Base-by-base conservation (phyloP, 2,329 filamentous ascomycete genomes). In the Tolypocladium tundrense region DNA sequence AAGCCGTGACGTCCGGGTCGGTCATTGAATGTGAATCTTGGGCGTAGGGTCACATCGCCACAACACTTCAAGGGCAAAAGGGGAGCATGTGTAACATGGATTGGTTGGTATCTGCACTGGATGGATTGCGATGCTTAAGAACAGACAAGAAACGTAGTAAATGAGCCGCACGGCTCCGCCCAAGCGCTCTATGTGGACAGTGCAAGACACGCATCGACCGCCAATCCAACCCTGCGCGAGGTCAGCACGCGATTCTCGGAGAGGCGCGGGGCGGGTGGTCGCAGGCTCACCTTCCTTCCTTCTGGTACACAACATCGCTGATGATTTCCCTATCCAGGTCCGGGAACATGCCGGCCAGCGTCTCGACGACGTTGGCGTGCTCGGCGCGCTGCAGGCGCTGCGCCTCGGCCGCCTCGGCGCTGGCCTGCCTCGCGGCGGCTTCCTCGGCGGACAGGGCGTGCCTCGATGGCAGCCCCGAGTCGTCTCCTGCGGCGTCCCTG, bases 321-420 rank as follows among this genome's bases (percentile, higher is more conserved):
- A 99, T 97, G 42, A 99, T 83, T 54, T 99, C 95, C 67, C 86
- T 85, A 71, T 99, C 94, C 55, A 99, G 77, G 68, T 95, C 91
- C 1, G 94, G 94, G 71, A 99, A 99, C 94, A 99, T 99, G 65
- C 91, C 88, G 53, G 90, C 87, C 58, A 99, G 76, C 41, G 94
- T 97, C 74, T 97, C 94, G 3, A 97, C 93, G 9, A 99, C 86
- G 65, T 91, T 93, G 57, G 84, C 80, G 72, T 97, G 92, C 77
- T 99, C 94, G 57, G 88, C 87, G 41, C 86, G 80, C 64, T 94
- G 86, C 60, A 97, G 84, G 19, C 88, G 80, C 63, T 91, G 84
- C 9, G 93, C 93, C 70, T 99, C 90, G 11, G 93, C 93, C 8
- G 84, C 84, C 72, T 97, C 93, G 1, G 90, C 91, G 64, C 89